phyloP scores from a whole-genome alignment of 345 rosid species.

The Crucihimalaya himalaica region DNA sequence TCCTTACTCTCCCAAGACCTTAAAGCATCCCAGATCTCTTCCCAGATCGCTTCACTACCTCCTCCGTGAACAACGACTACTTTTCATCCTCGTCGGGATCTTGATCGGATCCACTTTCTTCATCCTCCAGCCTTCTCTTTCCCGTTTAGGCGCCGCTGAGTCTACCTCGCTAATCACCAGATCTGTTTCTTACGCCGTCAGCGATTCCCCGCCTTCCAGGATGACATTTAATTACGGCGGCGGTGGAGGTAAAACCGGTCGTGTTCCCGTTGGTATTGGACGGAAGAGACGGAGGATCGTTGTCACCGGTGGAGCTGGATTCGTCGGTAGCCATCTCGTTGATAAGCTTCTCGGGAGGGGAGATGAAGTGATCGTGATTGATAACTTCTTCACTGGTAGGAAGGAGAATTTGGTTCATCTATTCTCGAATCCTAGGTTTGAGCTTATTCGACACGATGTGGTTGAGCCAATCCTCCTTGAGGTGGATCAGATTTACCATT shows the following conservation, averaged over 20 bases:
- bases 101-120: slow-evolving; percentile 93
- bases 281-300: slow-evolving; percentile 76
- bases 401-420: slow-evolving; percentile 88
- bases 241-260: slow-evolving; percentile 41
- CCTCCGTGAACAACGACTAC: slow-evolving; percentile 83
- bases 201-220: slow-evolving; percentile 22
- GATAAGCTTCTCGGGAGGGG: slow-evolving; percentile 89
- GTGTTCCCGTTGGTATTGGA: slow-evolving; percentile 76
- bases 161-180: slow-evolving; percentile 42
- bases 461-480: slow-evolving; percentile 94
- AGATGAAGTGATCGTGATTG: slow-evolving; percentile 93
- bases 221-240: slow-evolving; percentile 32
- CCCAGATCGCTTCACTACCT: slow-evolving; percentile 88
- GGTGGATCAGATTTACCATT: slow-evolving; percentile 98
- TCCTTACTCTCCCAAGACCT: slow-evolving; percentile 66
- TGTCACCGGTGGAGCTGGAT: slow-evolving; percentile 97
- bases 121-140: slow-evolving; percentile 86
- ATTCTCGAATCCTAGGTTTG: slow-evolving; percentile 82
- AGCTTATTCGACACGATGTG: slow-evolving; percentile 94
- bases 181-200: slow-evolving; percentile 38
- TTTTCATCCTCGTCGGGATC: slow-evolving; percentile 92
- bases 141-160: slow-evolving; percentile 61
- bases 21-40: slow-evolving; percentile 75
- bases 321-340: slow-evolving; percentile 96
- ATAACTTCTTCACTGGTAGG: slow-evolving; percentile 95